Base-by-base conservation (phyloP, 116 monocot genomes). In the Zostera marina region DNA sequence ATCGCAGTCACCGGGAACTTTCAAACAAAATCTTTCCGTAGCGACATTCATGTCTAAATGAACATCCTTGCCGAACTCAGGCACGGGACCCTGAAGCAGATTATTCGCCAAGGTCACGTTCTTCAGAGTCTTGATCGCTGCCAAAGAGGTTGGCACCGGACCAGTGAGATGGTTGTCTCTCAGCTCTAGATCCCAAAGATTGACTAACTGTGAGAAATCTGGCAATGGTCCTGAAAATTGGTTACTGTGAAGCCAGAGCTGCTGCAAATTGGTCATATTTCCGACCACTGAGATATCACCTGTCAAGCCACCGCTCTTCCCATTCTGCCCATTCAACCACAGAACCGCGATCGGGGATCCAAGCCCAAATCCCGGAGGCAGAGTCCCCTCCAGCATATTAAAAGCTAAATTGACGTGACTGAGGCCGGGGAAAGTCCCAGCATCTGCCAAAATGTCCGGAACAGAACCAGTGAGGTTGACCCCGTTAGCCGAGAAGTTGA, bases 231-330 rank as follows among this genome's bases (percentile, higher is more conserved):
- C 94, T 4, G 79, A 73, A 72, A 94, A 94, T 11, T 56, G 42
- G 44, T 94, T 94, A 5, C 75, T 75, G 43, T 94, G 79, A 4
- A 94, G 66, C 94, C 94, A 94, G 11, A 94, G 66, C 72, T 88
- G 64, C 12, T 61, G 45, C n/a, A 88, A 59, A 4, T 54, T 61
- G 21, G 75, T 77, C 84, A 84, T 85, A 39, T 84, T 82, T 40
- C 40, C 47, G 24, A 94, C 51, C 21, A 84, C 79, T 11, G 12
- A 19, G 25, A 88, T 70, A 7, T n/a, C 15, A 1, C 88, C 88
- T 22, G 71, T 53, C 17, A 94, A 67, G 2, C 32, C 47, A 41
- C 22, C 53, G 11, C 24, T 39, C 25, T 47, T 43, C 3, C 76
- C 71, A 0, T 14, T 32, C 67, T 92, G 92, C 69, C 70, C 75